Conservation (phyloP, 2,329 filamentous ascomycete genomes). For the Diaporthe citriasiana region DNA sequence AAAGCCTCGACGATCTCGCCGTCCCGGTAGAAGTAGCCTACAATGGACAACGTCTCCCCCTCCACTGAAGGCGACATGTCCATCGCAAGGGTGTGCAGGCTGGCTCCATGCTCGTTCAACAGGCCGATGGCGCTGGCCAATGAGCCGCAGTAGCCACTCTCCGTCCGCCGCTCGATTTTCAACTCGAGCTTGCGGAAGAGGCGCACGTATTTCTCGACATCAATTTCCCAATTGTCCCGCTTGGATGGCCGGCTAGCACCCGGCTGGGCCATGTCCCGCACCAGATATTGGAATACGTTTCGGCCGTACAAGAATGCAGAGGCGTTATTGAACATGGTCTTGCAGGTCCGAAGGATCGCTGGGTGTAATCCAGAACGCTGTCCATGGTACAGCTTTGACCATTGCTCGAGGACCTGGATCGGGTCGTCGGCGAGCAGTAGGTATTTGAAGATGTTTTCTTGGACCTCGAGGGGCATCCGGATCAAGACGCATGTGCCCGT, state of each 20-base stretch:
- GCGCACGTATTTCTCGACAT: conserved; percentile 54
- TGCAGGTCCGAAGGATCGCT: conserved; percentile 55
- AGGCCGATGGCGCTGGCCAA: conserved; percentile 39
- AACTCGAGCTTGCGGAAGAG: conserved; percentile 59
- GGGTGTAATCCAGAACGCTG: conserved; percentile 50
- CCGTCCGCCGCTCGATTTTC: conserved; percentile 57
- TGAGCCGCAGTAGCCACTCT: conserved; percentile 45
- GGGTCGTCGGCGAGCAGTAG: conserved; percentile 49
- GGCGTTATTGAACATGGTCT: conserved; percentile 54
- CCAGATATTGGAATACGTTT: conserved; percentile 62
- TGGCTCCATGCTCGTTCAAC: conserved; percentile 39
- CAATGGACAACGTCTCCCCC: not conserved
- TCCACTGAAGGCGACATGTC: conserved; percentile 50
- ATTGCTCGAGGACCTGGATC: conserved; percentile 52
- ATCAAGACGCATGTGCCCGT: conserved; percentile 29
- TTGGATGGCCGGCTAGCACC: conserved; percentile 31
- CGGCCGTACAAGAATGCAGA: conserved; percentile 60
- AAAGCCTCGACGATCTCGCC: conserved; percentile 41
- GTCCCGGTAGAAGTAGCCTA: conserved; percentile 33
- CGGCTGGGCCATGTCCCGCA: conserved; percentile 54
- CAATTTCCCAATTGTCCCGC: conserved; percentile 47
- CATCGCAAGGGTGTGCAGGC: conserved; percentile 59
- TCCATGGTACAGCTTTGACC: conserved; percentile 50
- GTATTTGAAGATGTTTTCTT: conserved; percentile 51
- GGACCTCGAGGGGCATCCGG: conserved; percentile 50